These are phyloP conservation scores for Naumovozyma baii DNA, from an alignment of 805 yeast genomes.

Conservation along the genomic window DNA sequence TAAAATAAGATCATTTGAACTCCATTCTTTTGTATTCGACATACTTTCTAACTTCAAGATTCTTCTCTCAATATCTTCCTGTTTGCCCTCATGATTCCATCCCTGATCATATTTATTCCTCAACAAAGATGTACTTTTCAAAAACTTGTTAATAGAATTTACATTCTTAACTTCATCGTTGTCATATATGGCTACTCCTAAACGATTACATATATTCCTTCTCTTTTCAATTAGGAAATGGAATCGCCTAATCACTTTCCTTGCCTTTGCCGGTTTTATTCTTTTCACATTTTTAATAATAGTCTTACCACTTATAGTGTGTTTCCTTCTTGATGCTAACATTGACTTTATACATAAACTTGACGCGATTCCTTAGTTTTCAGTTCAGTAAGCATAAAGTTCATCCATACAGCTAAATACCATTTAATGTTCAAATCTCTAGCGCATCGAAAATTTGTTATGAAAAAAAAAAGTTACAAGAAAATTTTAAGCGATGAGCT, in stretches of 20 bases:
- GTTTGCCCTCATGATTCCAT: neutral
- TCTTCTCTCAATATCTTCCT: constrained; percentile 8
- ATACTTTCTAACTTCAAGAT: constrained; percentile 3
- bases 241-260: constrained; percentile 67
- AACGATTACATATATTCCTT: constrained; percentile 31
- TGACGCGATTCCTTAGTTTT: no score
- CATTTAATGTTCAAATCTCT: no score
- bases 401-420: no score
- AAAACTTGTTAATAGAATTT: constrained; percentile 13
- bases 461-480: neutral
- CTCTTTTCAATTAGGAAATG: constrained; percentile 60
- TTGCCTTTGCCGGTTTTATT: constrained; percentile 60
- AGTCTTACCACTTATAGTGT: constrained; percentile 29
- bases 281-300: constrained; percentile 31
- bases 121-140: constrained; percentile 6
- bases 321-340: constrained; percentile 17
- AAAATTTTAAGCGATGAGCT: neutral
- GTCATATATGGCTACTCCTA: constrained; percentile 16
- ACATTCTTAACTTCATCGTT: constrained; percentile 16
- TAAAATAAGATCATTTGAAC: constrained; percentile 7
- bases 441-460: neutral
- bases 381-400: no score
- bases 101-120: constrained; percentile 5
- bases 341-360: no score
- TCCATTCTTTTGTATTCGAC: constrained; percentile 4